phyloP scores from a whole-genome alignment of 495 filamentous ascomycete genomes.

The Penicillium canariense region DNA sequence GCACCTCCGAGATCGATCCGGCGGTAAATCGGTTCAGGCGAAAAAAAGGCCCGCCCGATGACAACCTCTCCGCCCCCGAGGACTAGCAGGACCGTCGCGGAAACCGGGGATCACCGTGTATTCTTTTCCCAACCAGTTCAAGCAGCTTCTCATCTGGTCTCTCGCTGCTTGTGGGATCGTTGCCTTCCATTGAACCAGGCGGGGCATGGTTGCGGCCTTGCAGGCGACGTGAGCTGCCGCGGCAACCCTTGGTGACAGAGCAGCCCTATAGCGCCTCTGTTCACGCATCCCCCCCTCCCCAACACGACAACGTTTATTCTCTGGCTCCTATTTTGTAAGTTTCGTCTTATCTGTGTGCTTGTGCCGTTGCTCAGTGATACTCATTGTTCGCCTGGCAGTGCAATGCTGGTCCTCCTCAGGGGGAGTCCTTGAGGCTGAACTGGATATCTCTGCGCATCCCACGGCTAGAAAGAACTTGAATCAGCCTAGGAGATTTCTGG shows the following conservation, averaged over 20 bases:
- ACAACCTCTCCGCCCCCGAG: constrained; percentile 7
- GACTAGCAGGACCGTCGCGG: neutral
- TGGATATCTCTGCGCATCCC: constrained; percentile 3
- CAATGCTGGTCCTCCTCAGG: constrained; percentile 26
- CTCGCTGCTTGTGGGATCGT: neutral
- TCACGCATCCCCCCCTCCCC: neutral
- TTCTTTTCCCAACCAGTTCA: neutral
- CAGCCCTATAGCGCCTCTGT: constrained; percentile 7
- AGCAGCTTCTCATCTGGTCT: neutral
- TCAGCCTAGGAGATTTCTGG: neutral
- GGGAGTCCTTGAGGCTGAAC: constrained; percentile 26
- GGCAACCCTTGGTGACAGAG: constrained; percentile 16
- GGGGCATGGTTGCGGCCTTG: constrained; percentile 6
- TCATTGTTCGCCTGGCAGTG: constrained; percentile 16
- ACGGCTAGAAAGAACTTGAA: neutral
- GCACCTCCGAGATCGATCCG: constrained; percentile 19
- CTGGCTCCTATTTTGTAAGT: neutral
- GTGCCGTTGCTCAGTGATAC: neutral
- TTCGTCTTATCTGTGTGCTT: neutral
- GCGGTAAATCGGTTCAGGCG: constrained; percentile 28
- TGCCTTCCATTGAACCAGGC: constrained; percentile 1
- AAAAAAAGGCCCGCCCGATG: constrained; percentile 26
- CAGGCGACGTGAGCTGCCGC: constrained; percentile 13
- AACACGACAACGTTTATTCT: neutral
- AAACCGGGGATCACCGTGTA: neutral